Evolutionary conservation across 441 rosid species (phyloP).

Genomic region (Croton laevigatus): DNA sequence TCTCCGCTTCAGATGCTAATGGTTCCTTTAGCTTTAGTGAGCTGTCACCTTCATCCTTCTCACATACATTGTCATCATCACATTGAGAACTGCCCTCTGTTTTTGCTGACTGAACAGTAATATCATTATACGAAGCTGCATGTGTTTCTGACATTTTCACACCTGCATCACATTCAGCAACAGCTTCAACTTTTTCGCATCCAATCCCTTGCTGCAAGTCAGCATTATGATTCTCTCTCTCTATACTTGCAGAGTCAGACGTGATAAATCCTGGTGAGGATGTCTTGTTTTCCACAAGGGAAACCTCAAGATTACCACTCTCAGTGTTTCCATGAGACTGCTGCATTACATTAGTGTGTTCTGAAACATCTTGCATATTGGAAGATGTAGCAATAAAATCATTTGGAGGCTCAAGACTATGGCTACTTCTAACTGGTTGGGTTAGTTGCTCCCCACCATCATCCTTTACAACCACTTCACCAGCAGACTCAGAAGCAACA

Average conservation of each 20-base stretch:
- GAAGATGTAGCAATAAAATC: conserved; percentile 14
- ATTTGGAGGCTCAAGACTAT: conserved; percentile 15
- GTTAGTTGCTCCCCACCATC: conserved; percentile 19
- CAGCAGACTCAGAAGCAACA: conserved; percentile 24
- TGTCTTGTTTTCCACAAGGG: conserved; percentile 20
- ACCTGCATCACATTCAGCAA: conserved; percentile 11
- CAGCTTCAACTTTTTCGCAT: conserved; percentile 14
- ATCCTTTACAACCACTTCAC: conserved; percentile 21
- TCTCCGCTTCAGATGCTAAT: not conserved
- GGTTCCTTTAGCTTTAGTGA: not conserved
- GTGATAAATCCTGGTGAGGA: conserved; percentile 24
- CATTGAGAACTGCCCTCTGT: conserved; percentile 9
- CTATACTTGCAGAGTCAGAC: conserved; percentile 23
- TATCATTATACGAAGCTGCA: conserved; percentile 19
- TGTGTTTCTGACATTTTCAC: conserved; percentile 22
- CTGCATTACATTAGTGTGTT: conserved; percentile 24
- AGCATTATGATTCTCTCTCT: conserved; percentile 13
- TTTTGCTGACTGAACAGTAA: conserved; percentile 22
- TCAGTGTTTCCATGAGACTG: conserved; percentile 16
- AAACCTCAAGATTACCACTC: conserved; percentile 17
- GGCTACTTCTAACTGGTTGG: conserved; percentile 17
- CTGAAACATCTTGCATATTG: conserved; percentile 11
- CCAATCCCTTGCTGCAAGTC: conserved; percentile 18
- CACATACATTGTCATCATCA: not conserved
- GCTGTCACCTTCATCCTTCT: not conserved